Percentiles rank a stretch among this genome's conserved stretches.
Evolutionary conservation across 371 early-diverging fungal genomes (phyloP).

Genomic region (Lichtheimia corymbifera): DNA sequence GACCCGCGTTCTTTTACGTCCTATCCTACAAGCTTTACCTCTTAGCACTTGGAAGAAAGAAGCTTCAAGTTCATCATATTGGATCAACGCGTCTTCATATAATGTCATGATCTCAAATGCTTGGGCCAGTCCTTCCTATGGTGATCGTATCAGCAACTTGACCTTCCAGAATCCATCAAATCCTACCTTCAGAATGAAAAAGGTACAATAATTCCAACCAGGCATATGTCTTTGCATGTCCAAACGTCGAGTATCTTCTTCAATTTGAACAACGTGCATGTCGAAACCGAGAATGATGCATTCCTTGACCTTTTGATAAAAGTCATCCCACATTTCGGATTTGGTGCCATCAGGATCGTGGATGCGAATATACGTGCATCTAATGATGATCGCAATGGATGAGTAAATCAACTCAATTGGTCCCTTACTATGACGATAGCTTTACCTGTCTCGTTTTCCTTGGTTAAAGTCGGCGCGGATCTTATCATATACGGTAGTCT

Average conservation of each 20-base stretch:
- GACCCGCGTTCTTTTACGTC: no score
- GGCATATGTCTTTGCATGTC: constrained; percentile 92
- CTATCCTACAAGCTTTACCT: constrained; percentile 34
- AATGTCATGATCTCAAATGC: constrained; percentile 86
- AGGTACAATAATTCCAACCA: constrained; percentile 97
- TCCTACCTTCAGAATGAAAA: constrained; percentile 85
- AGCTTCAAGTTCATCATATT: constrained; percentile 95
- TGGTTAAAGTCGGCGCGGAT: constrained; percentile 86
- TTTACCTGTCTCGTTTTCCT: constrained; percentile 70
- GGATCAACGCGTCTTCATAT: constrained; percentile 84
- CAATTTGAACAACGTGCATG: constrained; percentile 74
- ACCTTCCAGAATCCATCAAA: neutral
- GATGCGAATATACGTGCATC: constrained; percentile 64
- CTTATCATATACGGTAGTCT: constrained; percentile 80
- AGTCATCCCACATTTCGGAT: constrained; percentile 77
- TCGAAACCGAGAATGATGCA: constrained; percentile 79
- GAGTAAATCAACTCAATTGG: neutral
- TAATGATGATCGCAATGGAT: constrained; percentile 8
- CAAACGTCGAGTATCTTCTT: constrained; percentile 86
- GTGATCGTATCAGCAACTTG: neutral
- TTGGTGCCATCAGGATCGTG: constrained; percentile 62
- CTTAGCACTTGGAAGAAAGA: constrained; percentile 85
- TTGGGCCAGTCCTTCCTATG: constrained; percentile 80
- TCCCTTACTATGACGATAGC: neutral
- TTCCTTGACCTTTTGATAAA: constrained; percentile 80